Evolutionary conservation across 2,329 filamentous ascomycete genomes (phyloP).

Genomic region (Thielaviopsis cerberus): DNA sequence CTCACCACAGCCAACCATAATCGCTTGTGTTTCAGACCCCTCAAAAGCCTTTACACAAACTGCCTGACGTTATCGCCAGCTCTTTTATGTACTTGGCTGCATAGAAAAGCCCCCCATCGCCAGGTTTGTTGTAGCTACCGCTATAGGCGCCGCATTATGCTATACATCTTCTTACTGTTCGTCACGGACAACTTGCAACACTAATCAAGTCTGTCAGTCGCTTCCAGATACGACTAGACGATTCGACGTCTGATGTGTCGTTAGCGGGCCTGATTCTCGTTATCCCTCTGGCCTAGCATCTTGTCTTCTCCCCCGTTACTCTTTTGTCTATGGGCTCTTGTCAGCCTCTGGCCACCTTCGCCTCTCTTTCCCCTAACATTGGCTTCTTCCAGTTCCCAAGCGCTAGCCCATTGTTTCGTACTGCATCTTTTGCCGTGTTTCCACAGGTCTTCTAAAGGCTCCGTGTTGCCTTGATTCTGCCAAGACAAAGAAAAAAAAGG

Average conservation of each 20-base stretch:
- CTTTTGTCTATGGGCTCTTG: no score
- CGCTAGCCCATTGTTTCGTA: not conserved
- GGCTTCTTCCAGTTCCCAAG: no score
- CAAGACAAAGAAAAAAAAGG: no score
- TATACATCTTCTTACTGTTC: no score
- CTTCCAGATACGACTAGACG: not conserved
- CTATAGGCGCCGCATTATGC: not conserved
- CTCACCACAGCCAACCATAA: not conserved
- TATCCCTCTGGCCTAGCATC: no score
- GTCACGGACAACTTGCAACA: no score
- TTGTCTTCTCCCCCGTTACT: no score
- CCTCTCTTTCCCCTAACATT: no score
- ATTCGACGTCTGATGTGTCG: not conserved
- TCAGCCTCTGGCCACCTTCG: not conserved
- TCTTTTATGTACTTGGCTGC: not conserved
- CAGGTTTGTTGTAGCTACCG: not conserved
- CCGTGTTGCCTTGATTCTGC: no score
- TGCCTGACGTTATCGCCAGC: not conserved
- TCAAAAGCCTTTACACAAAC: not conserved
- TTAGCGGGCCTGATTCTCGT: not conserved
- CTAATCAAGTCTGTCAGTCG: no score
- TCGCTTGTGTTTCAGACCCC: not conserved
- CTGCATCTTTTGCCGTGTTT: no score
- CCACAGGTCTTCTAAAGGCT: no score
- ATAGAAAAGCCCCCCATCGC: not conserved